phyloP scores from a whole-genome alignment of 805 yeast genomes.

The Wickerhamomyces queroliae region DNA sequence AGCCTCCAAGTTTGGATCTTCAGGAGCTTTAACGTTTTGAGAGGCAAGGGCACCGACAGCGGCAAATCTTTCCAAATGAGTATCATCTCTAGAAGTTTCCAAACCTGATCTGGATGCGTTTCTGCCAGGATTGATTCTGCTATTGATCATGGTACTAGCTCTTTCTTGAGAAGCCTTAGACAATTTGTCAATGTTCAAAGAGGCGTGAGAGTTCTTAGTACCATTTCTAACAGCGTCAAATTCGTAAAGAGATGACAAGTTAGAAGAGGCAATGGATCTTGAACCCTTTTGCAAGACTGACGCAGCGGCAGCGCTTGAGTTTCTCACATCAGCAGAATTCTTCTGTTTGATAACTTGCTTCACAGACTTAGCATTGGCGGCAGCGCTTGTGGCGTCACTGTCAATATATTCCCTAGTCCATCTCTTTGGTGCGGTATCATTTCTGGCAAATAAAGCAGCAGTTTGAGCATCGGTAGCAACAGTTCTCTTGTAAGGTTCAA shows the following conservation, averaged over 20 bases:
- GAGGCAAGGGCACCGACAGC: conserved; percentile 57
- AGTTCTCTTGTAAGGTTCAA: conserved; percentile 58
- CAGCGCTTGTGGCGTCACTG: conserved; percentile 42
- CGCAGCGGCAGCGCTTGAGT: conserved; percentile 1
- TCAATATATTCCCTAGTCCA: conserved; percentile 49
- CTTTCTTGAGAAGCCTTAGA: conserved; percentile 38
- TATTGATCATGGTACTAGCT: conserved; percentile 25
- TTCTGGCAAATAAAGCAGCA: conserved; percentile 49
- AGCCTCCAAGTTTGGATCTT: conserved; percentile 39
- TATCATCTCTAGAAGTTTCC: conserved; percentile 34
- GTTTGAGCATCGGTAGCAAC: conserved; percentile 59
- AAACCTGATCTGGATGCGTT: conserved; percentile 31
- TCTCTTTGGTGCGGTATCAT: conserved; percentile 39
- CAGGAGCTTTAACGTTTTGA: conserved; percentile 32
- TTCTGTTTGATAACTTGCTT: not conserved
- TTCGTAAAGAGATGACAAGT: conserved; percentile 34
- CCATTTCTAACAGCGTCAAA: conserved; percentile 39
- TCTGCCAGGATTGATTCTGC: conserved; percentile 24
- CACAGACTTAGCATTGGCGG: conserved; percentile 20
- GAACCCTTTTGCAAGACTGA: conserved; percentile 27
- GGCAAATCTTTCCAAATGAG: conserved; percentile 41
- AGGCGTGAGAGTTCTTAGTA: conserved; percentile 32
- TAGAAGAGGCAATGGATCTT: conserved; percentile 31
- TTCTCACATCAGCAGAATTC: not conserved
- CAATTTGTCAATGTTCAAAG: conserved; percentile 48